Base-by-base conservation (phyloP, 768 basidiomycete genomes). In the Auricularia cornea region DNA sequence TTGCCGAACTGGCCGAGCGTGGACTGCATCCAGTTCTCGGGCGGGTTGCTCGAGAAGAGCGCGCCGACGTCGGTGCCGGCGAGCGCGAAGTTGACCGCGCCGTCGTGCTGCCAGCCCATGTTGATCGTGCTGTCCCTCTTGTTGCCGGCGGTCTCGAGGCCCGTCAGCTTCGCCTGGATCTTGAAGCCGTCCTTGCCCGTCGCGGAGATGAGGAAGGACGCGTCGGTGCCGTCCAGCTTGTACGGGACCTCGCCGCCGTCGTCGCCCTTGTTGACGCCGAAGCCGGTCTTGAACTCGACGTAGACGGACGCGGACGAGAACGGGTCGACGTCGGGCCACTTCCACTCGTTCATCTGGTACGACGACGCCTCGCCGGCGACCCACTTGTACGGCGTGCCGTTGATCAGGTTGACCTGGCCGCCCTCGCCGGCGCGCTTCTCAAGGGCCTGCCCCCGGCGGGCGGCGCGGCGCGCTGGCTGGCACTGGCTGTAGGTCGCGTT, bases 251-350 rank as follows among this genome's bases (percentile, higher is more conserved):
- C 54, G 30, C 54, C 54, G 30, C 54, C 54, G 30, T 57, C 54
- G 30, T 57, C 54, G 14, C 54, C 54, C 16, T 16, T 57, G 26
- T 20, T 57, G 28, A 57, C 54, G 23, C 16, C 12, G 28, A 57
- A 57, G 16, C 54, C 54, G 16, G 54, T 57, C 54, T 57, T 57
- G 54, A 57, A 57, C 54, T 57, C 54, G 54, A 57, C 54, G 54
- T 57, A 57, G 54, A 31, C 54, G 54, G 54, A 57, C 54, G 54
- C 54, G 54, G 16, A 10, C 26, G 54, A 57, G 54, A 10, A 57
- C 54, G 54, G 54, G 12, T 5, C 54, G 30, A 57, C 30, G 11
- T 57, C 28, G 29, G 54, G 54, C 12, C 10, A 48, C 16, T 48
- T 31, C 54, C 54, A 57, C 14, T 16, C 54, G 28, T 57, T 57